phyloP scores from a whole-genome alignment of 2,329 filamentous ascomycete species.

The Nemania bipapillata region DNA sequence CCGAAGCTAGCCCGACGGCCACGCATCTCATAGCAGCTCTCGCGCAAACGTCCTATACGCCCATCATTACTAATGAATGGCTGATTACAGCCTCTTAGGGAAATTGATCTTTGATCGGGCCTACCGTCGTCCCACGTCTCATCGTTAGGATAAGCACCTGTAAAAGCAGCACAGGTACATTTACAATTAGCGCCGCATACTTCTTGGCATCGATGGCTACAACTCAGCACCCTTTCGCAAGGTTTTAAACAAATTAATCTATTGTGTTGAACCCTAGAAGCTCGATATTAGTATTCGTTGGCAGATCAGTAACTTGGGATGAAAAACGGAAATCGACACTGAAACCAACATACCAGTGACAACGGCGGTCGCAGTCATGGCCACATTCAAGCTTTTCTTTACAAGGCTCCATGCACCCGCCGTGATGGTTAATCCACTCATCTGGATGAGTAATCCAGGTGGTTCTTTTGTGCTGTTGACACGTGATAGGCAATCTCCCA shows the following conservation, averaged over 20 bases:
- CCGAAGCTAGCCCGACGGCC: constrained; percentile 26
- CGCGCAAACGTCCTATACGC: constrained; percentile 20
- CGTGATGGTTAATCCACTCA: constrained; percentile 60
- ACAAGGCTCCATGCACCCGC: constrained; percentile 47
- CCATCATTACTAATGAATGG: constrained; percentile 28
- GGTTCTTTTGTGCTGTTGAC: constrained; percentile 66
- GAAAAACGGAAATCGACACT: neutral
- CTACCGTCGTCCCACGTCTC: constrained; percentile 31
- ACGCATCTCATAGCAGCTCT: neutral
- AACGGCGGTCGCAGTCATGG: constrained; percentile 47
- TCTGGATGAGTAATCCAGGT: constrained; percentile 63
- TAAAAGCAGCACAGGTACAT: constrained; percentile 45
- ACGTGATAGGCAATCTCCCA: constrained; percentile 70
- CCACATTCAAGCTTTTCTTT: constrained; percentile 44
- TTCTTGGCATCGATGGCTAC: constrained; percentile 46
- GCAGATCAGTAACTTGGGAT: neutral
- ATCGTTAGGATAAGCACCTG: constrained; percentile 46
- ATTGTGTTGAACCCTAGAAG: constrained; percentile 44
- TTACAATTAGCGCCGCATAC: constrained; percentile 46
- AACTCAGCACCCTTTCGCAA: constrained; percentile 45
- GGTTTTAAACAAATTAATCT: constrained; percentile 45
- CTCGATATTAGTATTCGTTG: constrained; percentile 16
- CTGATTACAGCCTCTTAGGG: constrained; percentile 13
- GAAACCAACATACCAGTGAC: constrained; percentile 49
- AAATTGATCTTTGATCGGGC: neutral